A percentile compares a stretch with the other conserved stretches of the same genome.
Evolutionary conservation across 495 filamentous ascomycete species (phyloP).

Genomic region (Cenococcum geophilum): DNA sequence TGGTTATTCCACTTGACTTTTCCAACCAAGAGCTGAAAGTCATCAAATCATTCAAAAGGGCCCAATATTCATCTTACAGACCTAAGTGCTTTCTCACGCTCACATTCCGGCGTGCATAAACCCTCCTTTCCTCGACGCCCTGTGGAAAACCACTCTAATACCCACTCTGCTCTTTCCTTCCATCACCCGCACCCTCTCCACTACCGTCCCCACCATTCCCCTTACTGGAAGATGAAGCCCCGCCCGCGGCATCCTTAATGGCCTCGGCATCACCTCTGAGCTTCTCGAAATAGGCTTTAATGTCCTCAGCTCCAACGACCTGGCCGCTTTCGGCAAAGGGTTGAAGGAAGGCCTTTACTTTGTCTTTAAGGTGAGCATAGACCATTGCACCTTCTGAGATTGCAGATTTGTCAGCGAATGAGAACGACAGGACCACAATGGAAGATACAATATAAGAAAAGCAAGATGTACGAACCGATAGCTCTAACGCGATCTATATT

Average conservation of each 20-base stretch:
- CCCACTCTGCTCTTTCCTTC: conserved; percentile 34
- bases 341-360: conserved; percentile 83
- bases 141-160: conserved; percentile 14
- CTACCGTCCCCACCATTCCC: conserved; percentile 36
- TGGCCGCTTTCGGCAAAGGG: conserved; percentile 88
- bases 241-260: conserved; percentile 45
- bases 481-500: conserved; percentile 86
- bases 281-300: conserved; percentile 92
- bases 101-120: too few species aligned
- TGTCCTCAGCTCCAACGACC: conserved; percentile 85
- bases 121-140: too few species aligned
- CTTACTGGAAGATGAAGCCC: conserved; percentile 31
- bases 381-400: conserved; percentile 83
- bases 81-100: too few species aligned
- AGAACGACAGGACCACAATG: background rate
- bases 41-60: too few species aligned
- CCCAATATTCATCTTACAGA: too few species aligned
- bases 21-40: too few species aligned
- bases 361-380: conserved; percentile 91
- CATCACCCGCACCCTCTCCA: conserved; percentile 18
- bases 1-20: too few species aligned
- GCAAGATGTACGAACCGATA: conserved; percentile 42
- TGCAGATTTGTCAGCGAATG: background rate
- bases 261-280: conserved; percentile 74
- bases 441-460: background rate